A percentile compares a stretch with the other conserved stretches of the same genome.
Evolutionary conservation across 495 filamentous ascomycete genomes (phyloP).

Genomic region (Annulohypoxylon bovei): DNA sequence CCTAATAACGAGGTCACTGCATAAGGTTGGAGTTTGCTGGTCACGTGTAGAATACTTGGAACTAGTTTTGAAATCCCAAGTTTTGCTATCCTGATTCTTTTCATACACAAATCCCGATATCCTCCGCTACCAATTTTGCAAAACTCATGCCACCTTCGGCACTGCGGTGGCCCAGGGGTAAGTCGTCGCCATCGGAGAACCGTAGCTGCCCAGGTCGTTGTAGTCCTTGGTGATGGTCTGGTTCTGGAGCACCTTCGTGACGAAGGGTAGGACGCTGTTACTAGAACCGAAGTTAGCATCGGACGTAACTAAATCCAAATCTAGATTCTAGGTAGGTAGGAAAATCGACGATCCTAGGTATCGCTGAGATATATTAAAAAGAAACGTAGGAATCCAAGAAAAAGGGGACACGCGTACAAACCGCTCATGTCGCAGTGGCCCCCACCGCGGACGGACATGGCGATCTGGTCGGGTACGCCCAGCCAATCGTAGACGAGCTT

Average conservation of each 20-base stretch:
- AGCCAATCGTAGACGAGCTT: constrained; percentile 64
- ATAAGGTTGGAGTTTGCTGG: not conserved
- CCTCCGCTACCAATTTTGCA: not conserved
- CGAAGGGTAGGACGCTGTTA: constrained; percentile 60
- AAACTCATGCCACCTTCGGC: constrained; percentile 43
- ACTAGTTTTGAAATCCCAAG: not conserved
- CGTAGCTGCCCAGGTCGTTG: constrained; percentile 56
- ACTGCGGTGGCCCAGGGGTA: constrained; percentile 59
- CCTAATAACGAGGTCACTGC: not conserved
- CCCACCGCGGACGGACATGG: constrained; percentile 59
- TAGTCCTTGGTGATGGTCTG: constrained; percentile 59
- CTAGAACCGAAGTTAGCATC: constrained; percentile 42
- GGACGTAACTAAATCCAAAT: not conserved
- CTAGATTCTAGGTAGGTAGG: no score
- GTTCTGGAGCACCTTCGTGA: constrained; percentile 60
- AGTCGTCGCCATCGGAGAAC: constrained; percentile 57
- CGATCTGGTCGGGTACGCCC: constrained; percentile 58
- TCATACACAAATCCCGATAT: not conserved
- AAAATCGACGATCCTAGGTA: no score
- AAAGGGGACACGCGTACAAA: constrained; percentile 49
- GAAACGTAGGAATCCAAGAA: not conserved
- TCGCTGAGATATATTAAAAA: not conserved
- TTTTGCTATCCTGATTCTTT: constrained; percentile 9
- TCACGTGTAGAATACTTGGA: constrained; percentile 18
- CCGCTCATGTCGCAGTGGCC: constrained; percentile 63